Evolutionary conservation across 2,329 filamentous ascomycete genomes (phyloP), one percentile per base, ranked within the genome.

Genomic region (Lizonia empirigonia): DNA sequence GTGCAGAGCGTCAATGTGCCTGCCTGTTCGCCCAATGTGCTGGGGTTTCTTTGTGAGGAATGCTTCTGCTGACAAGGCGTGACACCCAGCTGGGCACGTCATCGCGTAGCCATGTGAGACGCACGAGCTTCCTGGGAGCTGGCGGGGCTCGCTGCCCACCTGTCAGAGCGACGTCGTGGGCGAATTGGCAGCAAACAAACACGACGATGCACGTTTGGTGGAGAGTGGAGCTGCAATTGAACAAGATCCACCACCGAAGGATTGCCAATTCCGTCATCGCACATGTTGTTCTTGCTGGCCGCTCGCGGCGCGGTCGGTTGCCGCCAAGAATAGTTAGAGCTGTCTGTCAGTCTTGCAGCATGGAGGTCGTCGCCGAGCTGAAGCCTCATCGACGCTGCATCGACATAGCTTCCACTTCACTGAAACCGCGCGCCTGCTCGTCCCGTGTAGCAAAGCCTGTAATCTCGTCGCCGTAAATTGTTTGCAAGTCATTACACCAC

Each of bases 371-470:
- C 53, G 53, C 50, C 35, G 41, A 41, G 51, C 35, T 49, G 59
- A 60, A 64, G 56, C 61, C 53, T 60, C 61, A 44, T 58, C 52
- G 55, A 54, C 58, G 50, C 50, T 47, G 40, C 54, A 37, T 52
- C 27, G 44, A 53, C 18, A 15, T 26, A 33, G 13, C 42, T 40
- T 50, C 39, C 33, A 36, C 58, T 15, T 42, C 37, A 35, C 36
- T 56, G 41, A 54, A 55, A 20, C 36, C 45, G 44, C 53, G 51
- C 40, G 52, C 46, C 36, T 48, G 55, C 51, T 46, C 53, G 55
- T 54, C 44, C 44, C 42, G 55, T 36, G 37, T 52, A 50, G 55
- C 60, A 55, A 52, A 53, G 55, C 55, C 53, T 55, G 47, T 37
- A 29, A 36, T 32, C 29, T 47, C 37, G 54, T 34, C 46, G 50